Conservation (phyloP, 768 basidiomycete species). For the Lactarius sanguifluus region DNA sequence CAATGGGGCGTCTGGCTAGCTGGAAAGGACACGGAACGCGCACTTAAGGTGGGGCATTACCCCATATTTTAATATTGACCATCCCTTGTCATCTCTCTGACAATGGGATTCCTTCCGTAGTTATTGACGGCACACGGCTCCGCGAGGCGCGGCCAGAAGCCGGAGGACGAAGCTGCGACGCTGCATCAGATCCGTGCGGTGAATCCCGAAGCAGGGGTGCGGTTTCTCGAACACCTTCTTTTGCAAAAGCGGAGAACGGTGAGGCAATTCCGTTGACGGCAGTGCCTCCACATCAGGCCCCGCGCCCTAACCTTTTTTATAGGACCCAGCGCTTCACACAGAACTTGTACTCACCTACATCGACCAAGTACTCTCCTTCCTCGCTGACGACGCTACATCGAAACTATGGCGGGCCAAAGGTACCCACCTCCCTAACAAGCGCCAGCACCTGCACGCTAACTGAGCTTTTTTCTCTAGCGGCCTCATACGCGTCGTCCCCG, state of each 20-base stretch:
- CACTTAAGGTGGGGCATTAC: conserved; percentile 55
- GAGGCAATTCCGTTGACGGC: conserved; percentile 29
- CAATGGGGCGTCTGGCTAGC: conserved; percentile 83
- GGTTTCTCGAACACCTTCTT: conserved; percentile 81
- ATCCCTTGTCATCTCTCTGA: not conserved
- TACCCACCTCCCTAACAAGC: not conserved
- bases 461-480: conserved; percentile 25
- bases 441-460: not conserved
- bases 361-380: conserved; percentile 19
- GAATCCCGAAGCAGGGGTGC: conserved; percentile 58
- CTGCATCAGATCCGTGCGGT: conserved; percentile 57
- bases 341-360: conserved; percentile 42
- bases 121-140: conserved; percentile 57
- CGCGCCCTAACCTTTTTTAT: conserved; percentile 1
- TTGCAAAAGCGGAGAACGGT: conserved; percentile 65
- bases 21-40: conserved; percentile 63
- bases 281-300: not conserved
- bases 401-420: conserved; percentile 31
- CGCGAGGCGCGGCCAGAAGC: conserved; percentile 55
- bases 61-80: not conserved
- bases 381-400: conserved; percentile 32
- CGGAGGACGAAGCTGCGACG: conserved; percentile 60
- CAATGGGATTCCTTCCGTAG: conserved; percentile 38
- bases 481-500: conserved; percentile 35
- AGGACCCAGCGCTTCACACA: conserved; percentile 66